phyloP scores from a whole-genome alignment of 2,329 filamentous ascomycete species.

The Diplodia seriata region DNA sequence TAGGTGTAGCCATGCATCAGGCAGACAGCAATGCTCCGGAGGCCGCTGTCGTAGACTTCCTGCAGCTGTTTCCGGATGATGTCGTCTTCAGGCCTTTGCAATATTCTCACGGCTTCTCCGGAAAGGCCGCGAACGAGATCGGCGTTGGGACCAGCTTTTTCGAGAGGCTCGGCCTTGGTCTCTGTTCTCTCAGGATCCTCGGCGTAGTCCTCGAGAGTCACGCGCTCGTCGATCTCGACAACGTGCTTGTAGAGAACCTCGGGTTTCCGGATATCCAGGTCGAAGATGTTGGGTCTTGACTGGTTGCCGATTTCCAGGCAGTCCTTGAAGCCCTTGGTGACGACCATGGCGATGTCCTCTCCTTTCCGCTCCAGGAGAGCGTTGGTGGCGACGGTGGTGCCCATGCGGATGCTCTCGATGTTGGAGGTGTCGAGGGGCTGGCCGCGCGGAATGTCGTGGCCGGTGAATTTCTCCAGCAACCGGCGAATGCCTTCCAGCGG shows the following conservation, averaged over 20 bases:
- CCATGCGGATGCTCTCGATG: slow-evolving; percentile 94
- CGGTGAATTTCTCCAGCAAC: slow-evolving; percentile 78
- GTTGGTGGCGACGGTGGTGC: slow-evolving; percentile 93
- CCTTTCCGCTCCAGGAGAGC: slow-evolving; percentile 89
- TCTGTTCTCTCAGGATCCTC: slow-evolving; percentile 76
- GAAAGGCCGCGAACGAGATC: slow-evolving; percentile 74
- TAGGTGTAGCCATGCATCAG: slow-evolving; percentile 94
- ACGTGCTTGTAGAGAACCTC: slow-evolving; percentile 86
- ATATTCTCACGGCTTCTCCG: slow-evolving; percentile 75
- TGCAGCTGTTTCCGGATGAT: slow-evolving; percentile 67
- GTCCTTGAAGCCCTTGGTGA: slow-evolving; percentile 87
- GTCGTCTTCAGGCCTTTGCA: slow-evolving; percentile 66
- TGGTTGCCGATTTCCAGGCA: slow-evolving; percentile 91
- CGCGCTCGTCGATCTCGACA: slow-evolving; percentile 88
- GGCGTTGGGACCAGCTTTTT: slow-evolving; percentile 53
- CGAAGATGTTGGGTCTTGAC: slow-evolving; percentile 87
- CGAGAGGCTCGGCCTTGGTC: slow-evolving; percentile 62
- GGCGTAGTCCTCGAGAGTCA: slow-evolving; percentile 90
- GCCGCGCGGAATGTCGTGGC: slow-evolving; percentile 78
- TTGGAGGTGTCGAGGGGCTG: slow-evolving; percentile 78
- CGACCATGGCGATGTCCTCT: slow-evolving; percentile 84
- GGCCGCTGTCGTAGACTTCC: slow-evolving; percentile 71
- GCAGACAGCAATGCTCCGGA: slow-evolving; percentile 85
- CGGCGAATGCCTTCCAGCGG: slow-evolving; percentile 90
- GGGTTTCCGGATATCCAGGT: slow-evolving; percentile 84